Evolutionary conservation across 2,329 filamentous ascomycete species (phyloP).

Genomic region (Arthrinium puccinioides): DNA sequence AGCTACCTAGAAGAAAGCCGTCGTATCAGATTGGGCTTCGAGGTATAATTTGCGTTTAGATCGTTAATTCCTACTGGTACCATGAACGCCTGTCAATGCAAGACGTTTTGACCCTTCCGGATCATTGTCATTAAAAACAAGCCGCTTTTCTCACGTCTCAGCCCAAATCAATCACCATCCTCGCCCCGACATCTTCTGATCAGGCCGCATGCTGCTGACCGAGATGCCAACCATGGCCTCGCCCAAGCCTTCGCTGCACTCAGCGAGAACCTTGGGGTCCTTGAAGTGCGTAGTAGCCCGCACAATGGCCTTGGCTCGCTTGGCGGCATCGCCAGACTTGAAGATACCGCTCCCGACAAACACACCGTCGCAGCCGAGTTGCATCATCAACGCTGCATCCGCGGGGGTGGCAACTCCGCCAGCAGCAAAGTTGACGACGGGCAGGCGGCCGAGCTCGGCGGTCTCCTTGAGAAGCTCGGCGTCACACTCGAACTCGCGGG

Average conservation of each 20-base stretch:
- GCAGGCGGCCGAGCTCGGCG: conserved; percentile 77
- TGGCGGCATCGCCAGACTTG: conserved; percentile 86
- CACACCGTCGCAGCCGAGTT: conserved; percentile 94
- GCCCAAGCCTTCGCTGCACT: conserved; percentile 83
- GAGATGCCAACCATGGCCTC: conserved; percentile 98
- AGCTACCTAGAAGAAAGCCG: too few species aligned
- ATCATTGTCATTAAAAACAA: too few species aligned
- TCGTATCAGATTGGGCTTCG: too few species aligned
- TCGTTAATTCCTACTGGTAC: too few species aligned
- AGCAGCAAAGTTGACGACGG: conserved; percentile 96
- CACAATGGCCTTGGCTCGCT: conserved; percentile 90
- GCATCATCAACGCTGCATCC: conserved; percentile 96
- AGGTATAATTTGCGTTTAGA: too few species aligned
- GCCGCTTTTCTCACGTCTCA: too few species aligned
- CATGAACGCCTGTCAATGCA: too few species aligned
- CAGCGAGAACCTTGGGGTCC: conserved; percentile 77
- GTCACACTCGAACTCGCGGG: conserved; percentile 74
- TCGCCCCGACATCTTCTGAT: conserved; percentile 75
- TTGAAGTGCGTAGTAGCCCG: conserved; percentile 87
- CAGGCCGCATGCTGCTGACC: conserved; percentile 66
- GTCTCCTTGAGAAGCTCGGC: conserved; percentile 77
- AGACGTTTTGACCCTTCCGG: too few species aligned
- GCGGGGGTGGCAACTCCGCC: conserved; percentile 99
- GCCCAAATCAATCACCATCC: conserved; percentile 65
- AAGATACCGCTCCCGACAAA: conserved; percentile 97